Base-by-base conservation (phyloP, 2,329 filamentous ascomycete genomes). In the Paraphaeosphaeria minitans region DNA sequence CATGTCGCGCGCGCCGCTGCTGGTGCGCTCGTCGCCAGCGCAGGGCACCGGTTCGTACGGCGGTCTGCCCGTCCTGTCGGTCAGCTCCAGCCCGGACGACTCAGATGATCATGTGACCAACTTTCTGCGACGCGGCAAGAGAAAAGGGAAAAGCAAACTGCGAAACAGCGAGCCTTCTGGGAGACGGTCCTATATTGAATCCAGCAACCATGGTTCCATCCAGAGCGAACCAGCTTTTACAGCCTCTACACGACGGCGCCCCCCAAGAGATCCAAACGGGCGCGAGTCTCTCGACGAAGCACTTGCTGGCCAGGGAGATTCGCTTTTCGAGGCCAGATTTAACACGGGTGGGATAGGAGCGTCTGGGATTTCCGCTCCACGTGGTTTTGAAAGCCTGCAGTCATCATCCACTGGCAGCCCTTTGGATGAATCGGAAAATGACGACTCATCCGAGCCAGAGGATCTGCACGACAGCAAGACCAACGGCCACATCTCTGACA, bases 1-100 rank as follows among this genome's bases (percentile, higher is more conserved):
- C 41, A 83, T 83, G 80, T 82, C 81, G 60, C 79, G 78, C 71
- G 78, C 82, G 61, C 85, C 85, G 58, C 81, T 88, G 57, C 77
- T 89, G 55, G 76, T 86, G 72, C 83, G 84, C 60, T 85, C 85
- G 51, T 85, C 85, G 63, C 85, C 85, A 45, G 84, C 84, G 35
- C 82, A 84, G 71, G 85, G 84, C 57, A 86, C 84, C 37, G 83
- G 84, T 22, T 87, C 85, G 16, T 88, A 88, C 72, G 85, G 86
- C 55, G 84, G 84, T 4, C 80, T 85, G 22, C 84, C 83, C 5
- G 67, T 83, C 43, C 72, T 79, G 39, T 78, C 72, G 27, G 55
- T 77, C 60, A 77, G 74, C 58, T 72, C 73, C 52, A 73, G 69
- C 60, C 63, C 68, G 5, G 68, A 68, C 51, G 69, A 73, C 48